These are phyloP conservation scores for Antitrichia curtipendula DNA, from an alignment of 225 moss, liverwort and hornwort genomes.

Conservation along the genomic window DNA sequence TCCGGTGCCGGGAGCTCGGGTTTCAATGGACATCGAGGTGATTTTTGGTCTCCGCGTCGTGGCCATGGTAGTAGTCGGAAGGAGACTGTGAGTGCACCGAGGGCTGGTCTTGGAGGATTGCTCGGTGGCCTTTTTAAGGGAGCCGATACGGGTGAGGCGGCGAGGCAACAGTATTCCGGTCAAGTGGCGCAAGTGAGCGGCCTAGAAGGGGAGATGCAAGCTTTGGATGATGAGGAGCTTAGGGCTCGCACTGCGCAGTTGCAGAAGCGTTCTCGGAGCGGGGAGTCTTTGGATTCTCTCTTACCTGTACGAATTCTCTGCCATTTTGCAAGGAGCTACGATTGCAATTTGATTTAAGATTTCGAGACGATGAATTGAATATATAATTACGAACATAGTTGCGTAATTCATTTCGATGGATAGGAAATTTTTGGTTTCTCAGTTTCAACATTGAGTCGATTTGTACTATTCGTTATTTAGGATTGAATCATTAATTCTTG, in stretches of 20 bases:
- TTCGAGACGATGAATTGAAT: background rate
- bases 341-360: background rate
- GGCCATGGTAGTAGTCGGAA: slow-evolving; percentile 13
- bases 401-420: background rate
- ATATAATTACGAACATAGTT: background rate
- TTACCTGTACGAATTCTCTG: slow-evolving; percentile 38
- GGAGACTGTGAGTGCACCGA: slow-evolving; percentile 11
- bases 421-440: background rate
- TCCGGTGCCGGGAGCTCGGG: slow-evolving; percentile 22
- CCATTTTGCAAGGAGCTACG: background rate
- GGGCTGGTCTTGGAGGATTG: slow-evolving; percentile 59
- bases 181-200: slow-evolving; percentile 51
- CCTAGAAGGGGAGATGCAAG: slow-evolving; percentile 42
- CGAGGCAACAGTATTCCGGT: slow-evolving; percentile 50
- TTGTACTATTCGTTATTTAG: background rate
- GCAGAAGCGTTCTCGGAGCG: slow-evolving; percentile 44
- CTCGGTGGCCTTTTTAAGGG: slow-evolving; percentile 81
- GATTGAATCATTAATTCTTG: background rate
- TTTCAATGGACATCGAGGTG: slow-evolving; percentile 23
- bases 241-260: slow-evolving; percentile 30
- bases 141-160: slow-evolving; percentile 66
- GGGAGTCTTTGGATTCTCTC: slow-evolving; percentile 54
- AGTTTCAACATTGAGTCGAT: background rate
- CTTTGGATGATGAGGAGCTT: slow-evolving; percentile 58
- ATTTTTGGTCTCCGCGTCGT: slow-evolving; percentile 22